Percentiles rank a stretch among this genome's conserved stretches.
Conservation (phyloP, 768 basidiomycete genomes). For the Kwoniella bestiolae region DNA sequence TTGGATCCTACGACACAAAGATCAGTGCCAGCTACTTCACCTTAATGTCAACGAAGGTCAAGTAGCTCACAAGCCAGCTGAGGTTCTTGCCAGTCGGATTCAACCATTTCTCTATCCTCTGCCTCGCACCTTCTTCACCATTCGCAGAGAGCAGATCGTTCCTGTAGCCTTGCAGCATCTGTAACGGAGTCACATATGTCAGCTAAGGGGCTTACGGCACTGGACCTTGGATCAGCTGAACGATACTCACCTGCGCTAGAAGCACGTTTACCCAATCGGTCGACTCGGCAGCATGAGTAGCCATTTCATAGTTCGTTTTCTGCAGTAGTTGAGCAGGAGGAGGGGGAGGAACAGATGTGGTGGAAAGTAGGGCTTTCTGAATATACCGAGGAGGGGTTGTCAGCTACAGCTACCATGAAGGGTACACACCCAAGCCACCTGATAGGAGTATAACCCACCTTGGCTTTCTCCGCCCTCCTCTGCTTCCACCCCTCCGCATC, state of each 20-base stretch:
- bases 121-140: conserved; percentile 81
- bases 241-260: conserved; percentile 70
- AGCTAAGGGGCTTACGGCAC: conserved; percentile 9
- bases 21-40: background rate
- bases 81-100: conserved; percentile 74
- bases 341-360: conserved; percentile 50
- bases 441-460: conserved; percentile 35
- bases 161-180: conserved; percentile 75
- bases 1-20: conserved; percentile 69
- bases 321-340: conserved; percentile 51
- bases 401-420: too few relatives aligned
- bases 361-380: conserved; percentile 38
- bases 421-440: too few relatives aligned
- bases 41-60: background rate
- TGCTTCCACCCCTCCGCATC: conserved; percentile 41
- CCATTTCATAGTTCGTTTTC: conserved; percentile 59
- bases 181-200: conserved; percentile 44
- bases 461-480: conserved; percentile 39
- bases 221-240: too few relatives aligned
- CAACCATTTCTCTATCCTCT: conserved; percentile 76
- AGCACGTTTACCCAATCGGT: conserved; percentile 90
- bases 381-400: background rate
- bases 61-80: conserved; percentile 54
- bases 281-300: conserved; percentile 66
- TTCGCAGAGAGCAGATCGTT: conserved; percentile 70